Conservation (phyloP, 179 eudicot genomes). For the Pouteria campechiana region DNA sequence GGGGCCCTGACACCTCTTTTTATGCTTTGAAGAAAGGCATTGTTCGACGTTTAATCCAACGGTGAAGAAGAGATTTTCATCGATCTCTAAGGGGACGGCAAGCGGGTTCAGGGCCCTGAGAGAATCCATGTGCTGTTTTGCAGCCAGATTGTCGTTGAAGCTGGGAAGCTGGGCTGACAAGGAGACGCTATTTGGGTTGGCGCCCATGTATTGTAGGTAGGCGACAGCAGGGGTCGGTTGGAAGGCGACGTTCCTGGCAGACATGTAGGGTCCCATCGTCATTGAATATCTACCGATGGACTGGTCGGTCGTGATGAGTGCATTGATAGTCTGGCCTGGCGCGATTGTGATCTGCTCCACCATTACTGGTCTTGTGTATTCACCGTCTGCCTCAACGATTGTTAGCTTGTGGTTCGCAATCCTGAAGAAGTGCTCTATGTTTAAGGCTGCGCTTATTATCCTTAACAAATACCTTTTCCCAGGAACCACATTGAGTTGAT, state of each 20-base stretch:
- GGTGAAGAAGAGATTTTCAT: constrained; percentile 48
- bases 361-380: constrained; percentile 50
- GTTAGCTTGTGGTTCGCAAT: constrained; percentile 59
- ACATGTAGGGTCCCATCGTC: constrained; percentile 62
- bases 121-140: constrained; percentile 38
- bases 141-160: constrained; percentile 40
- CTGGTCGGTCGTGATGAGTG: constrained; percentile 47
- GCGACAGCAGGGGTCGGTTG: constrained; percentile 42
- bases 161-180: constrained; percentile 34
- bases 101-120: constrained; percentile 29
- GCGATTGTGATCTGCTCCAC: constrained; percentile 49
- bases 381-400: constrained; percentile 60
- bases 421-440: constrained; percentile 57
- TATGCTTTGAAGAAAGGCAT: constrained; percentile 25
- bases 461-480: constrained; percentile 62
- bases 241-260: constrained; percentile 46
- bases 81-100: constrained; percentile 35
- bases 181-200: constrained; percentile 18
- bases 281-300: constrained; percentile 40
- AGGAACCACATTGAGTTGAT: constrained; percentile 38
- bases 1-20: constrained; percentile 26
- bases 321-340: constrained; percentile 63
- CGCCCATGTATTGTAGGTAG: constrained; percentile 43
- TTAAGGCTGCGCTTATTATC: constrained; percentile 58
- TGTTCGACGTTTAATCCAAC: constrained; percentile 51